phyloP scores from a whole-genome alignment of 768 basidiomycete genomes.

The Boletus rubroflammeus region DNA sequence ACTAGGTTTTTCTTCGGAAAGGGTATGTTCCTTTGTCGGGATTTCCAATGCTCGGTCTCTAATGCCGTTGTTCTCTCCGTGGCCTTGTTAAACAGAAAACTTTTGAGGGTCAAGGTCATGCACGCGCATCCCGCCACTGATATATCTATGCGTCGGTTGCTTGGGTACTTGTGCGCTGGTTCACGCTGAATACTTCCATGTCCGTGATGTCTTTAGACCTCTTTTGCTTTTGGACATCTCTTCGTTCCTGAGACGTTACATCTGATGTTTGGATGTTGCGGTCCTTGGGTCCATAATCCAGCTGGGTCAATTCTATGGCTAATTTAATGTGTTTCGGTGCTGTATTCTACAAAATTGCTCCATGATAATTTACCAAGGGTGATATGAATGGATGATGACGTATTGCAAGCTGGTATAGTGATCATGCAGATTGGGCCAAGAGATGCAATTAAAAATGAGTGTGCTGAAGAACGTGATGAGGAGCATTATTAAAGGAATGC shows the following conservation, averaged over 20 bases:
- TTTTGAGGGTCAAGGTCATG: slow-evolving; percentile 6
- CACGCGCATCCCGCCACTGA: neutral
- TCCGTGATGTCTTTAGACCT: neutral
- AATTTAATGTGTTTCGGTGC: neutral
- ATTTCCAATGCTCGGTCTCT: neutral
- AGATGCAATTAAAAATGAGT: slow-evolving; percentile 1
- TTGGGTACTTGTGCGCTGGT: slow-evolving; percentile 1
- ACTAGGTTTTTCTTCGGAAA: slow-evolving; percentile 91
- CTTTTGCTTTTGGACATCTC: neutral
- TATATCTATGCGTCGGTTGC: neutral
- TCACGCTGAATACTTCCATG: neutral
- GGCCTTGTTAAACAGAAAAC: slow-evolving; percentile 16
- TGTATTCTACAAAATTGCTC: slow-evolving; percentile 6
- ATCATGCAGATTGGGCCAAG: neutral
- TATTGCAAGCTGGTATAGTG: neutral
- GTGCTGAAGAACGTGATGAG: neutral
- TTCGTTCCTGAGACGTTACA: neutral
- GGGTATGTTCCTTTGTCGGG: slow-evolving; percentile 42
- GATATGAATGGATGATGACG: neutral
- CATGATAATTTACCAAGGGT: neutral
- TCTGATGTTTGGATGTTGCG: neutral
- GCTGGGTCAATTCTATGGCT: neutral
- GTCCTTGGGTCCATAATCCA: neutral
- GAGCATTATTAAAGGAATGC: neutral
- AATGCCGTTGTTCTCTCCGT: neutral